Evolutionary conservation across 495 filamentous ascomycete species (phyloP), one percentile per base, ranked within the genome.

Genomic region (Pyrenopolyporus hunteri): DNA sequence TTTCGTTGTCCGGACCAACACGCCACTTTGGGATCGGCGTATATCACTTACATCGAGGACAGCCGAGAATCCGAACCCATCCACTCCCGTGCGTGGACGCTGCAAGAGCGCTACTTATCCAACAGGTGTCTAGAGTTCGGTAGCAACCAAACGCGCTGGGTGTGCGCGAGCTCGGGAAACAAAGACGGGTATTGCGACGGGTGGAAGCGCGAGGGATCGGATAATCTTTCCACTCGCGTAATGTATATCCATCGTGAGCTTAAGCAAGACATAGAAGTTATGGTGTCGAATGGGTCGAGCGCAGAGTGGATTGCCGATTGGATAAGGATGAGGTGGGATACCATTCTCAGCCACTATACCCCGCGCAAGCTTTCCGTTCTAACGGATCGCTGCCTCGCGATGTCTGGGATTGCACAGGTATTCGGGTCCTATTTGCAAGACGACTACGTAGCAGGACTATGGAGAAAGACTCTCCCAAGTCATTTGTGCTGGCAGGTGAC

Each of bases 181-280:
- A 49, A 36, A 19, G 19, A 49, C 8, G 46, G 46, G 9, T 49
- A 49, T 36, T 49, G 46, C n/a, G 46, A 49, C 17, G 46, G 46
- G 3, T 49, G 46, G 46, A 49, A 49, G 25, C 46, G 17, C 29
- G 31, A 49, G 3, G 20, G 3, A 1, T 4, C 29, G 2, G 29
- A 10, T 6, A 9, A 49, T 36, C 8, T 14, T 16, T n/a, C 16
- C 9, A 17, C 47, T 51, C 20, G 39, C n/a, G 47, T 51, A 4
- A 10, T 51, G 22, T 51, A 28, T 13, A 51, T 51, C 17, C 28
- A 51, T 36, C 32, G 32, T 20, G 47, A 51, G 22, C 47, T 51
- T 14, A 31, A 51, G 11, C 33, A 28, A 17, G 32, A 28, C 28
- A 10, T 51, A 25, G 32, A 51, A 39, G 47, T 19, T 2, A 51